Conservation (phyloP, 2,329 filamentous ascomycete genomes). For the Pseudopyrenochaeta lycopersici region DNA sequence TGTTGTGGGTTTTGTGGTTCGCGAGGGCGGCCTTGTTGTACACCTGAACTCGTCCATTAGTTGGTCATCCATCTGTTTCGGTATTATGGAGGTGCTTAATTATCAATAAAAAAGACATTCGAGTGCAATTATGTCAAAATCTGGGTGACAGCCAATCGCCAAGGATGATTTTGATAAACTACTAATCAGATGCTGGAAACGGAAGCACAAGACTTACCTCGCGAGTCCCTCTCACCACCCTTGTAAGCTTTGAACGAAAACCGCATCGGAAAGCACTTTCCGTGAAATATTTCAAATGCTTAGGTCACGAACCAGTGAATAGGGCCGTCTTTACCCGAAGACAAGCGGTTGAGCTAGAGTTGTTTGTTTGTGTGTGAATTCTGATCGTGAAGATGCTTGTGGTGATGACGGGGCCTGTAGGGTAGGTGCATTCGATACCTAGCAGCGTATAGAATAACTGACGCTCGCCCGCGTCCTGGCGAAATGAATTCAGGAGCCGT, state of each 20-base stretch:
- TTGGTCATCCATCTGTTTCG: background rate
- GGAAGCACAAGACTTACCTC: slow-evolving; percentile 5
- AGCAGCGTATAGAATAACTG: no score
- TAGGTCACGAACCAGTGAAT: background rate
- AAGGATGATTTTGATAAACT: background rate
- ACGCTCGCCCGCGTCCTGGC: no score
- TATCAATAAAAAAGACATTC: no score
- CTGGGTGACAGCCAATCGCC: no score
- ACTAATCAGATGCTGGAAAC: background rate
- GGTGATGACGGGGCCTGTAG: no score
- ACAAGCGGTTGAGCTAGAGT: no score
- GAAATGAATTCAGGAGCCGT: background rate
- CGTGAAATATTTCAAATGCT: background rate
- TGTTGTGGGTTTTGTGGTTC: slow-evolving; percentile 10
- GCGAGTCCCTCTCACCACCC: slow-evolving; percentile 4
- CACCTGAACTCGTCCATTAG: background rate
- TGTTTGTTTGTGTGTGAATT: no score
- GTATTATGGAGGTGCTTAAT: background rate
- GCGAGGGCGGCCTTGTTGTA: background rate
- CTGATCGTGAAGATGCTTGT: no score
- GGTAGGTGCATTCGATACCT: no score
- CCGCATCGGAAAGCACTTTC: slow-evolving; percentile 9
- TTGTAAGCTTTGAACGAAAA: slow-evolving; percentile 24
- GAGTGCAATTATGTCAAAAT: no score
- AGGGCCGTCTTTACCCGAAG: no score